phyloP scores from a whole-genome alignment of 192 early-diverging fungal species.

The Piromyces sp. region DNA sequence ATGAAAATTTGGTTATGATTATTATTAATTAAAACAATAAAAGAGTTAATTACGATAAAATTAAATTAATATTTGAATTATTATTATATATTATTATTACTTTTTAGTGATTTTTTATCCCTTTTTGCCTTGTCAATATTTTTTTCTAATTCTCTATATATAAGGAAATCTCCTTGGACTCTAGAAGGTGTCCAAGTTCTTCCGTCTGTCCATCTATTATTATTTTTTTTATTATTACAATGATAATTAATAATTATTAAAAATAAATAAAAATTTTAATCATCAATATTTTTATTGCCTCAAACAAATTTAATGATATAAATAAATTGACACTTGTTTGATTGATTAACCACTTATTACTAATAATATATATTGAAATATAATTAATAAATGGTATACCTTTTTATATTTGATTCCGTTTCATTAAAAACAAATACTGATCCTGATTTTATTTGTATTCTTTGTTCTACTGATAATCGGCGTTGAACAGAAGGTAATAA shows the following conservation, averaged over 20 bases:
- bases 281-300: too few species aligned
- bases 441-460: constrained; percentile 49
- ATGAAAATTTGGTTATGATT: too few species aligned
- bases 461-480: constrained; percentile 56
- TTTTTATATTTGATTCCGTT: constrained; percentile 1
- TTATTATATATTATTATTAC: background rate
- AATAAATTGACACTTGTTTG: too few species aligned
- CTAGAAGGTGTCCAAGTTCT: constrained; percentile 67
- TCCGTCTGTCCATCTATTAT: constrained; percentile 63
- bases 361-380: too few species aligned
- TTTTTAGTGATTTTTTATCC: background rate
- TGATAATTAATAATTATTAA: too few species aligned
- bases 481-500: constrained; percentile 46
- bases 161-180: constrained; percentile 59
- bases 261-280: too few species aligned
- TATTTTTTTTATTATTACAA: background rate
- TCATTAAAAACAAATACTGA: constrained; percentile 78
- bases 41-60: too few species aligned
- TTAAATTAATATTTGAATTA: too few species aligned
- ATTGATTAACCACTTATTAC: too few species aligned
- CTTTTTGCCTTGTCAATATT: constrained; percentile 12
- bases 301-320: too few species aligned
- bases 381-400: too few species aligned
- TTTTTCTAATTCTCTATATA: constrained; percentile 53
- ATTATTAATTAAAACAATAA: too few species aligned